These are phyloP conservation scores for Perilla frutescens DNA, from an alignment of 257 asterid genomes.

Conservation along the genomic window DNA sequence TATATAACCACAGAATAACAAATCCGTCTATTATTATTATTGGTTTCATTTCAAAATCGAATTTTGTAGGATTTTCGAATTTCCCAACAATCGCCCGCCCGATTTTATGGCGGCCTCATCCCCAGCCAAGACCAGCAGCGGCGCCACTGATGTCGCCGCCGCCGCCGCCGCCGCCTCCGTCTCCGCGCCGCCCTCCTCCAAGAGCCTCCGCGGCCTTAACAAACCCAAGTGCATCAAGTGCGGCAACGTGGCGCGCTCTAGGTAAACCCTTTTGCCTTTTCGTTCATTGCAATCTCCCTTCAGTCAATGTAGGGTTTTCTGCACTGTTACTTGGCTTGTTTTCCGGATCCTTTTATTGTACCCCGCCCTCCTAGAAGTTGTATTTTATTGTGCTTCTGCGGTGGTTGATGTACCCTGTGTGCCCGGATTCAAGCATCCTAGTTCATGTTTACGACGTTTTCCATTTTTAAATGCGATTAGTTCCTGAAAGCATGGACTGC, in stretches of 20 bases:
- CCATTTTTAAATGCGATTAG: background rate
- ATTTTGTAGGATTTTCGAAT: constrained; percentile 29
- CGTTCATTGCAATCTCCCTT: background rate
- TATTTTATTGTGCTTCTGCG: constrained; percentile 23
- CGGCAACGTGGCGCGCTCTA: constrained; percentile 97
- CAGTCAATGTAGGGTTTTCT: constrained; percentile 26
- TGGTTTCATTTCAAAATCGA: background rate
- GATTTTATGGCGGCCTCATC: constrained; percentile 55
- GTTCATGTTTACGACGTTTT: background rate
- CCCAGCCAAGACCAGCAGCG: constrained; percentile 52
- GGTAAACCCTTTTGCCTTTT: constrained; percentile 46
- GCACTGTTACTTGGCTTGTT: background rate
- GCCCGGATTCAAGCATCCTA: constrained; percentile 9
- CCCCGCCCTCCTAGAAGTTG: constrained; percentile 22
- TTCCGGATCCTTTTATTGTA: constrained; percentile 32
- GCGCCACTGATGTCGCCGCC: constrained; percentile 38
- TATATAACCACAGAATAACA: background rate
- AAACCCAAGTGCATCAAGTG: constrained; percentile 98
- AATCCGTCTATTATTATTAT: no score
- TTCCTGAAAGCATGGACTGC: background rate
- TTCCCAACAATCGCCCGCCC: constrained; percentile 30
- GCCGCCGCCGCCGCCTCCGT: constrained; percentile 32
- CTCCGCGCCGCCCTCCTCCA: constrained; percentile 45
- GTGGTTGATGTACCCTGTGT: constrained; percentile 1
- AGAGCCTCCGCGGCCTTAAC: constrained; percentile 88